Conservation (phyloP, 192 early-diverging fungal genomes). For the Diversispora epigaea region DNA sequence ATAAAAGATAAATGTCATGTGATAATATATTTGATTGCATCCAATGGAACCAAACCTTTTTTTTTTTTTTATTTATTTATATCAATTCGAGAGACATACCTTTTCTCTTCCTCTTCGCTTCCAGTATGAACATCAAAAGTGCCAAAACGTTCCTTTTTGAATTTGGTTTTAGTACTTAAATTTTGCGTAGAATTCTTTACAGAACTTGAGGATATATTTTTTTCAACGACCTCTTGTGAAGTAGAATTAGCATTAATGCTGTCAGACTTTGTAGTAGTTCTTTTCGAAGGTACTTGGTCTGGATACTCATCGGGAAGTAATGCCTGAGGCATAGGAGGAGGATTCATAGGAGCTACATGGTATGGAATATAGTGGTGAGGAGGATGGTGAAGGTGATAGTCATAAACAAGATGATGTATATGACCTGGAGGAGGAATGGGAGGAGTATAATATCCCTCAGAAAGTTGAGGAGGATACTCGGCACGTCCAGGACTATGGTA, state of each 20-base stretch:
- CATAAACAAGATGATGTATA: slow-evolving; percentile 16
- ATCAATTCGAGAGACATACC: background rate
- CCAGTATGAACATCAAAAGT: slow-evolving; percentile 11
- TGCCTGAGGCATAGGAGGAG: background rate
- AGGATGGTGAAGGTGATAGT: slow-evolving; percentile 9
- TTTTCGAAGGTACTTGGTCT: background rate
- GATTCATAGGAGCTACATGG: slow-evolving; percentile 15
- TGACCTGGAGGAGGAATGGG: slow-evolving; percentile 25
- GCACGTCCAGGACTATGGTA: slow-evolving; percentile 14
- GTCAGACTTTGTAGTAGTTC: background rate
- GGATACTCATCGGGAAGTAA: background rate
- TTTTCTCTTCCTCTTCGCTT: slow-evolving; percentile 24
- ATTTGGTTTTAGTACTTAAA: background rate
- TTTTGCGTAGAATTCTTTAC: background rate
- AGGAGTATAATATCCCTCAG: slow-evolving; percentile 3
- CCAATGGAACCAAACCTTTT: background rate
- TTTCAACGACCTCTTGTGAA: slow-evolving; percentile 10
- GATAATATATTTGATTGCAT: background rate
- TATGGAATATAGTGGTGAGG: slow-evolving; percentile 27
- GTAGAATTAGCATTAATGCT: background rate
- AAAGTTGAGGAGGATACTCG: slow-evolving; percentile 10
- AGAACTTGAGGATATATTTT: background rate
- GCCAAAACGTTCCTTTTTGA: slow-evolving; percentile 25
- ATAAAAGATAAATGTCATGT: background rate
- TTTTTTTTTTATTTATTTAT: background rate